Conservation (phyloP, 805 yeast species). For the Zygoascus ofunaensis region DNA sequence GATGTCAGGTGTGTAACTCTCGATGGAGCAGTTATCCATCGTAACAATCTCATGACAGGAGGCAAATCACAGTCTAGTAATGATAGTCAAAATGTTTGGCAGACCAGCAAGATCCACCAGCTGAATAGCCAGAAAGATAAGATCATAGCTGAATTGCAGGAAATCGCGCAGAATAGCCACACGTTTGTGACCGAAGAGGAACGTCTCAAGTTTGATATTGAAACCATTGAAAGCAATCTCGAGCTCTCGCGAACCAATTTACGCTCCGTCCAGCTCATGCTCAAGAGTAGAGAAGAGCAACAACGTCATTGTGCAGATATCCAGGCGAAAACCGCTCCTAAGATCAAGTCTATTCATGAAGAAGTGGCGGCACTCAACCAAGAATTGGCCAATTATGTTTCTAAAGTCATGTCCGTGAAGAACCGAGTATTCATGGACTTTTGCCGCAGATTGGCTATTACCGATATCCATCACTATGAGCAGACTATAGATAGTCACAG, state of each 20-base stretch:
- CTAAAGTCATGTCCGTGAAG: slow-evolving; percentile 14
- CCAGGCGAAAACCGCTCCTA: slow-evolving; percentile 38
- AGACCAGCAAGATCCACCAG: slow-evolving; percentile 42
- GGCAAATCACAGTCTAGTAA: slow-evolving; percentile 48
- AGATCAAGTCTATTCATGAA: slow-evolving; percentile 24
- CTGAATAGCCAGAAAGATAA: slow-evolving; percentile 45
- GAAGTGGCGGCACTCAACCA: slow-evolving; percentile 5
- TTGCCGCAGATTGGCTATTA: slow-evolving; percentile 46
- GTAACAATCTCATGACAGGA: slow-evolving; percentile 88
- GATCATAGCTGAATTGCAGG: slow-evolving; percentile 41
- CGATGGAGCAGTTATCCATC: slow-evolving; percentile 78
- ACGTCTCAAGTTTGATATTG: slow-evolving; percentile 46
- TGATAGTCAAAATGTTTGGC: slow-evolving; percentile 63
- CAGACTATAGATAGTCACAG: slow-evolving; percentile 42
- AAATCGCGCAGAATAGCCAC: slow-evolving; percentile 38
- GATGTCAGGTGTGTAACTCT: slow-evolving; percentile 65
- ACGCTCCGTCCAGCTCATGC: slow-evolving; percentile 21
- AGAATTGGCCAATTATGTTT: slow-evolving; percentile 2
- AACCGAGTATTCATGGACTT: slow-evolving; percentile 36
- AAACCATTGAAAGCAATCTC: slow-evolving; percentile 33
- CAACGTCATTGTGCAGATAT: slow-evolving; percentile 11
- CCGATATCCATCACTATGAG: slow-evolving; percentile 59
- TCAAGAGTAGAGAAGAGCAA: slow-evolving; percentile 26
- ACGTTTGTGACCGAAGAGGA: slow-evolving; percentile 44
- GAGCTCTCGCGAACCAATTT: slow-evolving; percentile 25